Evolutionary conservation across 495 filamentous ascomycete species (phyloP), one percentile per base, ranked within the genome.

Genomic region (Trichoderma gamsii): DNA sequence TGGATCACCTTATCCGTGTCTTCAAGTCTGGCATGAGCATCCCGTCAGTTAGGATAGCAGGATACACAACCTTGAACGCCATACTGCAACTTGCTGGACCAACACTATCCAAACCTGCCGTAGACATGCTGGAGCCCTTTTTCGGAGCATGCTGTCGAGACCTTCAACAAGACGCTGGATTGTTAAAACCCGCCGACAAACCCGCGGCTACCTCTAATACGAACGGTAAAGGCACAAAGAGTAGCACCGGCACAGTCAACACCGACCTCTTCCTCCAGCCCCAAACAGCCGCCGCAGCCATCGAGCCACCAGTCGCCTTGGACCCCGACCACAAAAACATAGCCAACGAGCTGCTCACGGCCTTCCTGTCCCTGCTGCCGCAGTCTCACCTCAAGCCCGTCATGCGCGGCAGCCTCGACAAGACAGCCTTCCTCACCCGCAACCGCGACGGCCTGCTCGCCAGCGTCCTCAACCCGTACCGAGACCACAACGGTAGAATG

Each of bases 381-480:
- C 81, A 87, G 18, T 78, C 86, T 46, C 78, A 85, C 72, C 73
- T 96, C 27, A 81, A 87, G 16, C 81, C 85, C 3, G 84, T 88
- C 5, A 63, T 90, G 13, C 87, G 93, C 63, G 81, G 86, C 16
- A 83, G 89, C 59, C 85, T 96, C 70, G 91, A 97, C 73, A 88
- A 87, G 56, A 90, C 90, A 1, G 88, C 91, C 46, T 89, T 96
- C 66, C 75, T 96, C 44, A 83, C 79, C 23, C 78, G 82, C 49
- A 82, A 88, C 71, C 88, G 86, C 76, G 74, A 84, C 32, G 87
- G 88, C 13, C 89, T 96, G 84, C 73, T 92, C 15, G 89, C 92
- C 38, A 92, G 91, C 75, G 86, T 92, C 15, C 77, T 96, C 65
- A 90, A 94, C 76, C 90, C 92, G 1, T 83, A 87, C 67, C 79